These are phyloP conservation scores for Aulographum hederae DNA, from an alignment of 2,329 filamentous ascomycete genomes.

Conservation along the genomic window DNA sequence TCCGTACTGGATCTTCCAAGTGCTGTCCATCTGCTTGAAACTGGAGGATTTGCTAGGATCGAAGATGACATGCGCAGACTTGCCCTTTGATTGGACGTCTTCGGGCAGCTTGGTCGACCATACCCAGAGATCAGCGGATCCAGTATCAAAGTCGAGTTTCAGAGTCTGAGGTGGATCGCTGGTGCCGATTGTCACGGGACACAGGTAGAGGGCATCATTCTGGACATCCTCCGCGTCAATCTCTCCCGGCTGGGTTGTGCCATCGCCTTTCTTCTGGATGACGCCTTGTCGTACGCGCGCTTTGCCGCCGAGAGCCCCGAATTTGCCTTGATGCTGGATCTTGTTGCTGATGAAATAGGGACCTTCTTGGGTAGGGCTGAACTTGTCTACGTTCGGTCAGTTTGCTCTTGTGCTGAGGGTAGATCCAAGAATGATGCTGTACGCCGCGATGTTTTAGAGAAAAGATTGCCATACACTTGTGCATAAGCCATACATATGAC, in stretches of 20 bases:
- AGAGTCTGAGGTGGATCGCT: conserved; percentile 41
- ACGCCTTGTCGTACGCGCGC: conserved; percentile 24
- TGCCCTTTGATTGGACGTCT: conserved; percentile 12
- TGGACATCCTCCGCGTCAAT: conserved; percentile 46
- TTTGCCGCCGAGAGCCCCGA: conserved; percentile 25
- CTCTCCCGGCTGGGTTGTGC: conserved; percentile 18
- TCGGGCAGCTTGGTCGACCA: conserved; percentile 34
- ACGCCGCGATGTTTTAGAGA: not conserved
- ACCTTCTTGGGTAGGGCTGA: conserved; percentile 42
- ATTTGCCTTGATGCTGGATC: conserved; percentile 24
- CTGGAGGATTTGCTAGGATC: conserved; percentile 42
- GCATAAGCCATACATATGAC: conserved; percentile 42
- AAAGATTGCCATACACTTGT: conserved; percentile 26
- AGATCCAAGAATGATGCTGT: no score
- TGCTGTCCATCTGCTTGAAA: conserved; percentile 32
- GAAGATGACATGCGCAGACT: conserved; percentile 33
- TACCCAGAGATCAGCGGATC: conserved; percentile 38
- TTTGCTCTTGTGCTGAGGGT: not conserved
- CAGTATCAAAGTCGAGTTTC: conserved; percentile 51
- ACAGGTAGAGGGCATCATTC: conserved; percentile 49
- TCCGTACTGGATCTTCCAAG: conserved; percentile 51
- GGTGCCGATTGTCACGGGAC: conserved; percentile 44
- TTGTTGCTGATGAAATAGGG: conserved; percentile 35
- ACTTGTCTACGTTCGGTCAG: conserved; percentile 21
- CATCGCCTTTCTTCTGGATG: conserved; percentile 27